Evolutionary conservation across 1,284 basidiomycete genomes (phyloP).

Genomic region (Stygiomarasmius scandens): DNA sequence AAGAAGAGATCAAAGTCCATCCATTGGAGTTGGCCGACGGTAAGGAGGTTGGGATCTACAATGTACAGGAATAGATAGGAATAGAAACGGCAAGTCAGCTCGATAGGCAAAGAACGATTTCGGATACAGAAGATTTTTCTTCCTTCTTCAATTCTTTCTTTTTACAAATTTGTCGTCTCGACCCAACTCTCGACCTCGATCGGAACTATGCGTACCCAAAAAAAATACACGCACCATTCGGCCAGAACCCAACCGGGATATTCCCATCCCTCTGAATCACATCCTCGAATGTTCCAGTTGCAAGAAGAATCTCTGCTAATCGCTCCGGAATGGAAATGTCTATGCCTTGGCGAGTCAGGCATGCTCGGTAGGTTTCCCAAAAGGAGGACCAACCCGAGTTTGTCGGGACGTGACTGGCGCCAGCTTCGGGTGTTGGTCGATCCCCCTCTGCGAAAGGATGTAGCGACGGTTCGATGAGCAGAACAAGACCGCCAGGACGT

Average conservation of each 20-base stretch:
- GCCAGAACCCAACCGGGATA: slow-evolving; percentile 64
- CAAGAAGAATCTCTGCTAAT: slow-evolving; percentile 47
- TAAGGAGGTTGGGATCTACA: slow-evolving; percentile 47
- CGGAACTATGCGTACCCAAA: too few species aligned
- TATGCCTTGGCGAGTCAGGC: slow-evolving; percentile 51
- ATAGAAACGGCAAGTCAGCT: neutral
- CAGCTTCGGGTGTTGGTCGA: too few species aligned
- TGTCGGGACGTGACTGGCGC: too few species aligned
- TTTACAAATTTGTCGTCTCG: too few species aligned
- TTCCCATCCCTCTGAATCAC: slow-evolving; percentile 53
- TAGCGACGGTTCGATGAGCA: slow-evolving; percentile 62
- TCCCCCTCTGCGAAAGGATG: slow-evolving; percentile 48
- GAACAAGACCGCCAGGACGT: slow-evolving; percentile 68
- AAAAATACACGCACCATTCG: slow-evolving; percentile 41
- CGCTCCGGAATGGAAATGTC: slow-evolving; percentile 60
- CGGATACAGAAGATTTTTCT: too few species aligned
- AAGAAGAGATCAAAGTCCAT: slow-evolving; percentile 69
- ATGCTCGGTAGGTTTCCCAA: slow-evolving; percentile 60
- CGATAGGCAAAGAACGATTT: too few species aligned
- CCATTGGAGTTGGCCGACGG: slow-evolving; percentile 69
- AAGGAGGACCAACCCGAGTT: slow-evolving; percentile 50
- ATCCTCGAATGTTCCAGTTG: slow-evolving; percentile 51
- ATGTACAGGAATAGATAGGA: neutral
- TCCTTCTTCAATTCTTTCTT: too few species aligned
- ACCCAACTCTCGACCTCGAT: too few species aligned